Percentiles rank a stretch among this genome's conserved stretches.
Conservation (phyloP, 163 green algal species). For the Scenedesmus sp. region DNA sequence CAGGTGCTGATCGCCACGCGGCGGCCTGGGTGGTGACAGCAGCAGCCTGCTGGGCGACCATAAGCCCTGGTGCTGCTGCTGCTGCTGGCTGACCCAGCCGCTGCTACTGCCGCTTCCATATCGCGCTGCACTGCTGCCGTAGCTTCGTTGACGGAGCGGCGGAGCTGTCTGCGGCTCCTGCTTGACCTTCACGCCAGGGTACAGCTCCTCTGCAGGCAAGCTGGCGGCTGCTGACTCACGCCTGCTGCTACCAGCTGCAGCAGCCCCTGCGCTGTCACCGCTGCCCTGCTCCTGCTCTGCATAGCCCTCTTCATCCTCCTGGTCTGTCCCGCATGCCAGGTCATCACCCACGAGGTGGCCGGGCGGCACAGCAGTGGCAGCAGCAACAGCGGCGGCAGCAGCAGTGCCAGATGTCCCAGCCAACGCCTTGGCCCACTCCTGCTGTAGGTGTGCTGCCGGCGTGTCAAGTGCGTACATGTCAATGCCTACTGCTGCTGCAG, state of each 20-base stretch:
- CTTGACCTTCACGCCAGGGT: not conserved
- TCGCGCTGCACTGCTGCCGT: not conserved
- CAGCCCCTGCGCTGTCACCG: not conserved
- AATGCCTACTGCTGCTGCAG: not conserved
- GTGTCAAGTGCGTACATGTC: not conserved
- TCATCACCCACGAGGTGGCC: not conserved
- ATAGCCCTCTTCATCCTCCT: conserved; percentile 12
- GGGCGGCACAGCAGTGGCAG: not conserved
- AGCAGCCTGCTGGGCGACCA: conserved; percentile 43
- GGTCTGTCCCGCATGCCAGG: not conserved
- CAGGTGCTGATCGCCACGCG: not conserved
- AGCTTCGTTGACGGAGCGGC: not conserved
- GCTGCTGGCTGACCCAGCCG: not conserved
- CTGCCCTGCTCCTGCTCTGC: conserved; percentile 17
- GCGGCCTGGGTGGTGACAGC: conserved; percentile 16
- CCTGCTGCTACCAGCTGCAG: conserved; percentile 5
- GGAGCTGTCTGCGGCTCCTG: not conserved
- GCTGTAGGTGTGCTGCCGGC: conserved; percentile 2
- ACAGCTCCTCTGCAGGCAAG: not conserved
- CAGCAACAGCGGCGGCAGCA: not conserved
- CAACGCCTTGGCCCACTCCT: conserved; percentile 1
- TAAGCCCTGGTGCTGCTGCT: conserved; percentile 20
- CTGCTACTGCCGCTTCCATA: not conserved
- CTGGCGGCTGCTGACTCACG: conserved; percentile 1
- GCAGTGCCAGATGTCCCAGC: not conserved